Base-by-base conservation (phyloP, 2,329 filamentous ascomycete species). In the Penicillium italicum region DNA sequence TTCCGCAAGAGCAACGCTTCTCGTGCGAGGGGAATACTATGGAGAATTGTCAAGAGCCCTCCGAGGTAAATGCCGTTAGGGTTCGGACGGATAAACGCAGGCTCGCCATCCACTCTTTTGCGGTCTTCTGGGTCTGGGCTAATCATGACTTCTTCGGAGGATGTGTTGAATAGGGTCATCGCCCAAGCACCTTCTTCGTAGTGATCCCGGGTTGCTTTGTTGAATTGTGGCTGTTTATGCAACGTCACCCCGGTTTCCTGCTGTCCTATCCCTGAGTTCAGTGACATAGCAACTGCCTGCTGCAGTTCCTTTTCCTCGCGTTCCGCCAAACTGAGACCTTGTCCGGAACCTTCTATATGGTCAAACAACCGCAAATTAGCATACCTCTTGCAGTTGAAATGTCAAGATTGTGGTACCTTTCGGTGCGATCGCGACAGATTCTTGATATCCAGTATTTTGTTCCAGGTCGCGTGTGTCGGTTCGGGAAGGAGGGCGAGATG, bases 1-100 rank as follows among this genome's bases (percentile, higher is more conserved):
- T 73, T 72, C n/a, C 79, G 74, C 38, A 78, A 67, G 12, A 86
- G 68, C 10, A 87, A 73, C 9, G 80, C 79, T 64, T 85, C 82
- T 53, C 83, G 77, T 20, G 80, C 81, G 30, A 81, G 70, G 4
- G 84, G 83, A 53, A 87, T 85, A 20, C 80, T 77, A 64, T 85
- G 82, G n/a, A 85, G 75, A 55, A 87, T 85, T 5, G 83, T 85
- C 41, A 87, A 64, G 20, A 86, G 72, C 4, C 79, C 80, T 28
- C 81, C 79, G n/a, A 85, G 71, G 62, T 83, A 82, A 55, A 82
- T 76, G 40, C 74, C 76, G 41, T 78, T 75, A 12, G 79, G 74
- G 3, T 80, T 73, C 16, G 82, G 82, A 55, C 84, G 84, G 49
- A 87, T 71, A 55, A 86, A 82, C 16, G 78, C 78, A 14, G 84